phyloP scores from a whole-genome alignment of 1,139 yeast species.

The Meyerozyma guilliermondii region DNA sequence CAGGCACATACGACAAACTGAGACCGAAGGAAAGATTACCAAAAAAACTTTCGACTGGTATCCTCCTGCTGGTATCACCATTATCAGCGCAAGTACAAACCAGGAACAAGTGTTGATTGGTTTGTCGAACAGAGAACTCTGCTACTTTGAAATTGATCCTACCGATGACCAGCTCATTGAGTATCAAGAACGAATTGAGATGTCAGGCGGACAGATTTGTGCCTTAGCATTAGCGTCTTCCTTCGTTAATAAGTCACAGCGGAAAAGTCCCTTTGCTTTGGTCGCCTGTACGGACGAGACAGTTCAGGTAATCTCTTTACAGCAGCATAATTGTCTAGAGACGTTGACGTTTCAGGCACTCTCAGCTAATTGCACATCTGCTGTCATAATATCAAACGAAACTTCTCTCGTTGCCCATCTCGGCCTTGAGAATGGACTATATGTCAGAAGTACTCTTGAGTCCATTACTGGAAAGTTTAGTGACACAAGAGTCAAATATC shows the following conservation, averaged over 20 bases:
- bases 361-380: constrained; percentile 51
- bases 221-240: constrained; percentile 49
- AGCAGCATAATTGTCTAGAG: constrained; percentile 58
- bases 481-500: constrained; percentile 66
- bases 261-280: constrained; percentile 54
- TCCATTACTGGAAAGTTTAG: constrained; percentile 56
- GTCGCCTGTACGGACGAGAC: constrained; percentile 73
- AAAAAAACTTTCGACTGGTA: constrained; percentile 60
- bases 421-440: constrained; percentile 81
- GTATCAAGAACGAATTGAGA: constrained; percentile 57
- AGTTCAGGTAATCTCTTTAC: constrained; percentile 64
- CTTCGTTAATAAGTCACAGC: constrained; percentile 26
- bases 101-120: constrained; percentile 66
- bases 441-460: constrained; percentile 60
- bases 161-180: constrained; percentile 62
- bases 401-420: constrained; percentile 46
- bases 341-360: constrained; percentile 63
- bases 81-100: constrained; percentile 58
- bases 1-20: constrained; percentile 47
- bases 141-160: constrained; percentile 76
- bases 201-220: constrained; percentile 45
- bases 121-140: constrained; percentile 66
- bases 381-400: constrained; percentile 30
- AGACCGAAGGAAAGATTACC: constrained; percentile 13
- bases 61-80: constrained; percentile 74